Evolutionary conservation across 352 stramenopile species (phyloP).

Genomic region (Phytophthora agathidicida): DNA sequence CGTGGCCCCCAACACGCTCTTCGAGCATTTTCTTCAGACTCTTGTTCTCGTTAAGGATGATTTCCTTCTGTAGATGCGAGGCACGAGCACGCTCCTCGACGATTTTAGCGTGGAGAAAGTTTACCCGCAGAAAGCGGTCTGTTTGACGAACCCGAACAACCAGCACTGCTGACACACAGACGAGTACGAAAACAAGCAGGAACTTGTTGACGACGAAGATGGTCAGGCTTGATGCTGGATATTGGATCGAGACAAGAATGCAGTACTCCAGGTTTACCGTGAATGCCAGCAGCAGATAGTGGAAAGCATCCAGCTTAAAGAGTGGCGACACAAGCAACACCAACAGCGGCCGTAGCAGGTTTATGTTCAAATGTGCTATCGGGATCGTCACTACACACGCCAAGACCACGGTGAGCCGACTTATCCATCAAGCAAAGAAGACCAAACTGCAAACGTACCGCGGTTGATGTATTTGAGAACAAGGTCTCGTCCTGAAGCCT

Average conservation of each 20-base stretch:
- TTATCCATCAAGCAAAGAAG: background rate
- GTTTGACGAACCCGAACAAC: constrained; percentile 75
- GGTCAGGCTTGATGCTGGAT: constrained; percentile 57
- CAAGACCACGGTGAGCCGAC: background rate
- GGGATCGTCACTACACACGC: constrained; percentile 59
- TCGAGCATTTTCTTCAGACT: constrained; percentile 86
- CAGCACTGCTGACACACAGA: constrained; percentile 57
- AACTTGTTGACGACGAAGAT: constrained; percentile 82
- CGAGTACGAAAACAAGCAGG: constrained; percentile 66
- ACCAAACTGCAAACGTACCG: constrained; percentile 27
- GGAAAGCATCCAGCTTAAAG: constrained; percentile 78
- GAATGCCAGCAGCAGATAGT: constrained; percentile 73
- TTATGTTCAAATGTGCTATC: constrained; percentile 72
- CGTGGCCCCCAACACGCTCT: constrained; percentile 45
- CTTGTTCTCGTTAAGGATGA: constrained; percentile 88
- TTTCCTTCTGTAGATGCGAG: constrained; percentile 75
- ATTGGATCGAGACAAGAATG: constrained; percentile 64
- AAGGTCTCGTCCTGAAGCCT: constrained; percentile 49
- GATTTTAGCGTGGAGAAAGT: constrained; percentile 77
- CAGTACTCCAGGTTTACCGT: constrained; percentile 71
- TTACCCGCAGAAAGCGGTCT: constrained; percentile 74
- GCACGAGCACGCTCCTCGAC: constrained; percentile 72
- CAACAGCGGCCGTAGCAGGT: constrained; percentile 65
- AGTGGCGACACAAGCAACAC: constrained; percentile 66
- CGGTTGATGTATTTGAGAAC: constrained; percentile 58